Percentiles rank a stretch among this genome's conserved stretches.
phyloP scores from a whole-genome alignment of 805 yeast species.

The Sugiyamaella qingdaonensis region DNA sequence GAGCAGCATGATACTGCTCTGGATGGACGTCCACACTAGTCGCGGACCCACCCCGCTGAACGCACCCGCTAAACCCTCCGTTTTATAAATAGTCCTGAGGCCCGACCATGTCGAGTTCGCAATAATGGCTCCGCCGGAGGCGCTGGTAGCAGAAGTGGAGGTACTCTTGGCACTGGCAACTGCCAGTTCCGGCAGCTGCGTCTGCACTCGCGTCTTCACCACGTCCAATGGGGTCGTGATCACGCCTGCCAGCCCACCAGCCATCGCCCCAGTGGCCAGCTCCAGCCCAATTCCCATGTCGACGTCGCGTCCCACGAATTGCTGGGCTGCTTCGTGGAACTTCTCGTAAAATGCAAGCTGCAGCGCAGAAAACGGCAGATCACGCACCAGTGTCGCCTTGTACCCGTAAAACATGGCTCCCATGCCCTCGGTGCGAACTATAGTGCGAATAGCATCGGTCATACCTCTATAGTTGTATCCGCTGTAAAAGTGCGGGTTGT shows the following conservation, averaged over 20 bases:
- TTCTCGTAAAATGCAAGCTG: slow-evolving; percentile 95
- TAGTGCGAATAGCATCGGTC: slow-evolving; percentile 62
- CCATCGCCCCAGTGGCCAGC: slow-evolving; percentile 85
- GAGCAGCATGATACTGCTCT: slow-evolving; percentile 88
- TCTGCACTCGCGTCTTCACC: slow-evolving; percentile 89
- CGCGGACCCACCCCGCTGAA: slow-evolving; percentile 97
- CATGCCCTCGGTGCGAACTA: slow-evolving; percentile 66
- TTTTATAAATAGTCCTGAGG: slow-evolving; percentile 51
- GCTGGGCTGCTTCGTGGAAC: slow-evolving; percentile 36
- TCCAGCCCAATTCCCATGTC: slow-evolving; percentile 48
- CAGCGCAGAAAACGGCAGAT: slow-evolving; percentile 90
- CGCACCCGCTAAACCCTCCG: slow-evolving; percentile 74
- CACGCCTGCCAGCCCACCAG: slow-evolving; percentile 95
- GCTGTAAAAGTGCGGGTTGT: slow-evolving; percentile 70
- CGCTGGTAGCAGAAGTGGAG: background rate
- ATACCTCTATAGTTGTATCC: slow-evolving; percentile 87
- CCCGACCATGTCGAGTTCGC: slow-evolving; percentile 50
- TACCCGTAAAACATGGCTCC: slow-evolving; percentile 82
- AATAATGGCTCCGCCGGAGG: slow-evolving; percentile 6
- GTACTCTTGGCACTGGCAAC: background rate
- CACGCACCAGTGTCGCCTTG: slow-evolving; percentile 88
- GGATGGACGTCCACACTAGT: slow-evolving; percentile 93
- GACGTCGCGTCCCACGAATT: slow-evolving; percentile 23
- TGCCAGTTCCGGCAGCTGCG: slow-evolving; percentile 43
- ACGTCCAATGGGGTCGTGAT: slow-evolving; percentile 92